Evolutionary conservation across 352 stramenopile species (phyloP).

Genomic region (Phytophthora pisi): DNA sequence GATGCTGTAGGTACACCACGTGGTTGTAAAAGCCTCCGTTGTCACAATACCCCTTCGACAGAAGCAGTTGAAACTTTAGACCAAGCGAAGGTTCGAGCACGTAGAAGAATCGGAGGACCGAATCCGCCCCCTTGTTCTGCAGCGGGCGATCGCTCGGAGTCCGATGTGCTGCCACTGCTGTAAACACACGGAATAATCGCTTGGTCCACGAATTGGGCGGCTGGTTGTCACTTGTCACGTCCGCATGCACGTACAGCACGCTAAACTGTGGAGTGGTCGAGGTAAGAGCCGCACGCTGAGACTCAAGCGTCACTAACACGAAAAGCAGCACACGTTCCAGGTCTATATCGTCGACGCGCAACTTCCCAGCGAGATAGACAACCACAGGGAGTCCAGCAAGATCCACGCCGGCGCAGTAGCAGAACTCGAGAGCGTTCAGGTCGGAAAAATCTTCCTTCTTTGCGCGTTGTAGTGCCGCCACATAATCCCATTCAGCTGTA

Average conservation of each 20-base stretch:
- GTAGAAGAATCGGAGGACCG: slow-evolving; percentile 81
- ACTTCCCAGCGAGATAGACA: slow-evolving; percentile 67
- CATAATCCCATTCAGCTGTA: slow-evolving; percentile 38
- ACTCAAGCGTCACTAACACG: slow-evolving; percentile 70
- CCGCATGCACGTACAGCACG: slow-evolving; percentile 70
- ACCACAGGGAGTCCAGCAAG: slow-evolving; percentile 70
- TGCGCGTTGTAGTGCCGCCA: slow-evolving; percentile 49
- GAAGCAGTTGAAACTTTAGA: slow-evolving; percentile 74
- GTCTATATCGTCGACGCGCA: slow-evolving; percentile 51
- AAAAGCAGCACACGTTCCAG: slow-evolving; percentile 79
- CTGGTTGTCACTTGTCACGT: slow-evolving; percentile 56
- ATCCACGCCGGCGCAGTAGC: slow-evolving; percentile 76
- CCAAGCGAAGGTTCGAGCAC: slow-evolving; percentile 76
- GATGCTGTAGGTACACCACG: slow-evolving; percentile 66
- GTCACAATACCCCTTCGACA: slow-evolving; percentile 68
- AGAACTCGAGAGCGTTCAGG: slow-evolving; percentile 56
- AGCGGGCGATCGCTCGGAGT: slow-evolving; percentile 20
- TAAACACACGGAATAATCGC: slow-evolving; percentile 64
- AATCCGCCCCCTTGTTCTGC: slow-evolving; percentile 31
- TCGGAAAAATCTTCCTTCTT: slow-evolving; percentile 63
- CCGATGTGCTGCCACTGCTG: slow-evolving; percentile 33
- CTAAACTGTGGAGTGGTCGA: slow-evolving; percentile 58
- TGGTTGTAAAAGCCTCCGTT: slow-evolving; percentile 74
- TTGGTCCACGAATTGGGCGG: slow-evolving; percentile 71
- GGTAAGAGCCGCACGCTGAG: slow-evolving; percentile 36